These are phyloP conservation scores for Neofusicoccum laricinum DNA, from an alignment of 2,329 filamentous ascomycete species.

Conservation along the genomic window DNA sequence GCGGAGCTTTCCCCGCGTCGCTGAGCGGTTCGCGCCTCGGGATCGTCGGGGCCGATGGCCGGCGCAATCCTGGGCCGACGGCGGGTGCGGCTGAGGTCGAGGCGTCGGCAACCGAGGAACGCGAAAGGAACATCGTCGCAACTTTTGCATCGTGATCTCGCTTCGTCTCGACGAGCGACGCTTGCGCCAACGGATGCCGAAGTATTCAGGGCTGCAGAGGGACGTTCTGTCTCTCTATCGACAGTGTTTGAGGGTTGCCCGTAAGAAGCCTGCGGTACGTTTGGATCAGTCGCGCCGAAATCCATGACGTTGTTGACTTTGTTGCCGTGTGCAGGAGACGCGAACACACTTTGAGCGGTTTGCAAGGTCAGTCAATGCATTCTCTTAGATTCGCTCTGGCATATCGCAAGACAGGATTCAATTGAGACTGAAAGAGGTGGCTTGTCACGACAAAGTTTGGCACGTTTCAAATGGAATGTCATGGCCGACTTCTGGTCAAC, in stretches of 20 bases:
- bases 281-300: slow-evolving; percentile 36
- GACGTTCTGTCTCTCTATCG: slow-evolving; percentile 86
- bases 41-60: neutral
- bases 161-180: neutral
- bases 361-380: slow-evolving; percentile 51
- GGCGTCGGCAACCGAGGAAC: neutral
- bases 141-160: neutral
- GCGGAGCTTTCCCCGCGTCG: slow-evolving; percentile 1
- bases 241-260: slow-evolving; percentile 75
- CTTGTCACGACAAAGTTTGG: no score
- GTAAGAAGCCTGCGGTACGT: slow-evolving; percentile 73
- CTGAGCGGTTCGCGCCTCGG: neutral
- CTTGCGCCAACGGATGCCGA: slow-evolving; percentile 31
- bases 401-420: neutral
- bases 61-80: slow-evolving; percentile 1
- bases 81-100: neutral
- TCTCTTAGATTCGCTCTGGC: neutral
- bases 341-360: slow-evolving; percentile 63
- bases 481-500: no score
- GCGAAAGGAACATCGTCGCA: neutral
- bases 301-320: slow-evolving; percentile 19
- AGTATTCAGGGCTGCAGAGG: slow-evolving; percentile 82
- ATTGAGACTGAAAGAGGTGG: neutral
- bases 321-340: slow-evolving; percentile 43
- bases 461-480: no score